Base-by-base conservation (phyloP, 345 rosid species). In the Excoecaria agallocha region DNA sequence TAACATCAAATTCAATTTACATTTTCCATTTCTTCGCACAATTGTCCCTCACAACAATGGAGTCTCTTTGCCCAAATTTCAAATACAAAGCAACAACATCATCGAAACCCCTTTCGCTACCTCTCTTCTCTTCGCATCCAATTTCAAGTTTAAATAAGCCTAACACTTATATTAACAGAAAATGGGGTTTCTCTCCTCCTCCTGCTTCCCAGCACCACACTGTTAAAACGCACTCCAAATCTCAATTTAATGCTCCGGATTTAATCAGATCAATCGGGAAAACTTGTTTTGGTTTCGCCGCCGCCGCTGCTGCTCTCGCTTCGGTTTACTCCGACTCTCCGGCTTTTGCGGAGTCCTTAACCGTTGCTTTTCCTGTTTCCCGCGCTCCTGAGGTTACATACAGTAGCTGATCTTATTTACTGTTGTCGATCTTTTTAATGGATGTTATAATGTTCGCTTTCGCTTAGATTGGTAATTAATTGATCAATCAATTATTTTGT, bases 291-390 rank as follows among this genome's bases (percentile, higher is more conserved):
- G 87, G 88, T 58, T 77, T 85, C 17, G 91, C 90, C 5, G 91
- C 86, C 3, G 82, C 87, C 0, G 88, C 89, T 56, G 80, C 91
- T 2, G 87, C 91, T 77, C 52, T 89, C 37, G 84, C 80, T 3
- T 86, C 91, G 5, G 50, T 85, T 19, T 87, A 73, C 20, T 84
- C 37, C 30, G 88, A 83, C 71, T 82, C 93, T 74, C 92, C 93
- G 16, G 94, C 92, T n/a, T 55, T 86, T 55, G 93, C 95, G 4
- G 94, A 90, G 77, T 84, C 94, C 19, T 74, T 93, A 72, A 91
- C 91, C 8, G 86, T 93, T 24, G 89, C 97, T 72, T 91, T 93
- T 49, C 98, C 98, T 0, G 88, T 86, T 80, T 91, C 98, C 82
- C 94, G 87, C 72, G 88, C 90, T 74, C 85, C 76, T 22, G 98